Conservation (phyloP, 225 moss, liverwort and hornwort genomes). For the Polytrichum commune region DNA sequence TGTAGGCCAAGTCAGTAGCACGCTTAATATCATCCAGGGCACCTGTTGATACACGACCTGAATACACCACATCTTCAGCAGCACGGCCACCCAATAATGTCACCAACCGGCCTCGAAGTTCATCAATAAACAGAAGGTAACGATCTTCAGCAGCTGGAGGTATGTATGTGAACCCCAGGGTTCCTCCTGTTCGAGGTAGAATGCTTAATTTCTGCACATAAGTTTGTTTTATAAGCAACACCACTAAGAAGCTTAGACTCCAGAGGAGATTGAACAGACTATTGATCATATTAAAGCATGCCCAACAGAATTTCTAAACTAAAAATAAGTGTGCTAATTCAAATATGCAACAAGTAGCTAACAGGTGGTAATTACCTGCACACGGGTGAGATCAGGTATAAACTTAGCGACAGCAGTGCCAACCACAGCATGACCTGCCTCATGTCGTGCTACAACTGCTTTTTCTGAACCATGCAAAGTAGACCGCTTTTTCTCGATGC, state of each 20-base stretch:
- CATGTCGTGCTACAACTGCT: constrained; percentile 91
- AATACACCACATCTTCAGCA: constrained; percentile 91
- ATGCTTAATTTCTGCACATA: constrained; percentile 83
- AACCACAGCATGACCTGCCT: constrained; percentile 96
- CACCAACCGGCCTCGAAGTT: constrained; percentile 83
- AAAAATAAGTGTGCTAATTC: not conserved
- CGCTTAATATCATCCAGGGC: constrained; percentile 95
- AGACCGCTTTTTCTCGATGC: constrained; percentile 94
- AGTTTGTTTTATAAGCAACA: not conserved
- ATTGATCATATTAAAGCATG: constrained; percentile 1
- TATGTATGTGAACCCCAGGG: constrained; percentile 89
- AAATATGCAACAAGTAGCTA: constrained; percentile 1
- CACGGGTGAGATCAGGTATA: constrained; percentile 78
- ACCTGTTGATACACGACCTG: constrained; percentile 91
- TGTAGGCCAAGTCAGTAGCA: constrained; percentile 93
- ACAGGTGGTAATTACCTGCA: constrained; percentile 55
- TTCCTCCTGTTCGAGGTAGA: constrained; percentile 83
- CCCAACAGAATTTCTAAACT: constrained; percentile 1
- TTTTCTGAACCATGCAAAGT: constrained; percentile 95
- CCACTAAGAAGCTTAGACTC: no score
- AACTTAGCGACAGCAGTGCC: constrained; percentile 95
- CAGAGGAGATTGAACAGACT: no score
- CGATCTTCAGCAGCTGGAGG: constrained; percentile 88
- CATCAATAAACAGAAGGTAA: constrained; percentile 87
- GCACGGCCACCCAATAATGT: constrained; percentile 89